Percentiles rank a stretch among this genome's conserved stretches.
These are phyloP conservation scores for Dillenia suffruticosa DNA, from an alignment of 164 flowering plant species.

Conservation along the genomic window DNA sequence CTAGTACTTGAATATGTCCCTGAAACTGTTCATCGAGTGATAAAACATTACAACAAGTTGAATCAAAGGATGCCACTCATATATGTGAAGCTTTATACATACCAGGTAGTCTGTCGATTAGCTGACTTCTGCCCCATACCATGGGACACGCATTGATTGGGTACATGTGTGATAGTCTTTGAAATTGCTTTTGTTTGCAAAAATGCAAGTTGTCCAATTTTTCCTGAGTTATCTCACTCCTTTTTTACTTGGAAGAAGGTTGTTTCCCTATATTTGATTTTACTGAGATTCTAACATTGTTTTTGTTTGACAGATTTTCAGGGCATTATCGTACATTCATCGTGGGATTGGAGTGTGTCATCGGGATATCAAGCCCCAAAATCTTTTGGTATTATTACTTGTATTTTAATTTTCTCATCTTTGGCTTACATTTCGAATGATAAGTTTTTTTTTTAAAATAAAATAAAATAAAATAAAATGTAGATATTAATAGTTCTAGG, in stretches of 20 bases:
- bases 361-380: slow-evolving; percentile 70
- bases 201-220: too few relatives aligned
- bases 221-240: background rate
- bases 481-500: too few relatives aligned
- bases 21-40: slow-evolving; percentile 55
- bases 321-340: slow-evolving; percentile 61
- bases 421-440: too few relatives aligned
- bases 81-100: slow-evolving; percentile 53
- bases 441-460: too few relatives aligned
- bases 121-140: background rate
- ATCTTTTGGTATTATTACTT: slow-evolving; percentile 44
- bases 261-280: background rate
- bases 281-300: background rate
- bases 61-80: slow-evolving; percentile 60
- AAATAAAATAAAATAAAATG: too few relatives aligned
- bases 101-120: slow-evolving; percentile 34
- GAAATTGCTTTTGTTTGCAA: too few relatives aligned
- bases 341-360: slow-evolving; percentile 62
- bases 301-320: slow-evolving; percentile 39
- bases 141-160: background rate
- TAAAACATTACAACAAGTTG: slow-evolving; percentile 54
- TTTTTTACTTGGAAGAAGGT: background rate
- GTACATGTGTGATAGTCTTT: too few relatives aligned
- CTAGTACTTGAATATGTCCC: slow-evolving; percentile 73
- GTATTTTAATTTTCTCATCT: too few relatives aligned